Percentiles rank a stretch among this genome's conserved stretches.
phyloP scores from a whole-genome alignment of 2,329 filamentous ascomycete genomes.

The Cladosporium sp. region DNA sequence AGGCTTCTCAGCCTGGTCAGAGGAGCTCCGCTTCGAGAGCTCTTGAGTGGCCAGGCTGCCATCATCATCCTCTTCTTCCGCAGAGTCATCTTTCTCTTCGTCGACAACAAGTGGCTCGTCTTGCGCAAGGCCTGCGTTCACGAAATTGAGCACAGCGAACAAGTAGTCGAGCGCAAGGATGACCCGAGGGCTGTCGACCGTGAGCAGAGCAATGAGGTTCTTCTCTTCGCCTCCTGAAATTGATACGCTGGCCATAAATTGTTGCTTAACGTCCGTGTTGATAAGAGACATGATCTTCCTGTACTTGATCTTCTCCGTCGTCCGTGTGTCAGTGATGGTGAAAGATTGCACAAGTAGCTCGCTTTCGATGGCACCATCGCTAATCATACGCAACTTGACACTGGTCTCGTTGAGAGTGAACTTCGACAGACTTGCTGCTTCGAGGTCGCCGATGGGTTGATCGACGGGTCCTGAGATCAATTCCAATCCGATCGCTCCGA shows the following conservation, averaged over 20 bases:
- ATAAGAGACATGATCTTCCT: constrained; percentile 96
- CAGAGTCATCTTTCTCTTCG: constrained; percentile 49
- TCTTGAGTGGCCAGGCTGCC: constrained; percentile 40
- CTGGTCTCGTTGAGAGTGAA: constrained; percentile 93
- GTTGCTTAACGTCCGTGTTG: constrained; percentile 85
- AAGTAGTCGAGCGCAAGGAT: constrained; percentile 96
- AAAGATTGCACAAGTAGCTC: constrained; percentile 92
- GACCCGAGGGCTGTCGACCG: constrained; percentile 87
- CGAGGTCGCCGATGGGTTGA: constrained; percentile 71
- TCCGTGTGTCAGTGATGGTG: constrained; percentile 89
- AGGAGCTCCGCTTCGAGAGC: constrained; percentile 20
- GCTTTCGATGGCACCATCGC: constrained; percentile 83
- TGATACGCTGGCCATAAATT: constrained; percentile 95
- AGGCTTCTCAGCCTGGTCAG: constrained; percentile 18
- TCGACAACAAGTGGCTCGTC: constrained; percentile 56
- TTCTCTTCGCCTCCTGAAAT: constrained; percentile 81
- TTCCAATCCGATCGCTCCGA: constrained; percentile 83
- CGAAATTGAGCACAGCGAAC: constrained; percentile 80
- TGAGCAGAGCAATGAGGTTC: constrained; percentile 83
- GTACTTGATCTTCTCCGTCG: constrained; percentile 88
- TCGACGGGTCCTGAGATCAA: constrained; percentile 72
- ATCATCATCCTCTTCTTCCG: constrained; percentile 43
- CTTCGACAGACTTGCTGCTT: constrained; percentile 77
- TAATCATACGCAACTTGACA: constrained; percentile 88
- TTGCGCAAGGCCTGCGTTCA: constrained; percentile 61